Percentiles rank a stretch among this genome's conserved stretches.
Conservation (phyloP, 2,329 filamentous ascomycete species). For the Xenosphaeropsis pyriputrescens region DNA sequence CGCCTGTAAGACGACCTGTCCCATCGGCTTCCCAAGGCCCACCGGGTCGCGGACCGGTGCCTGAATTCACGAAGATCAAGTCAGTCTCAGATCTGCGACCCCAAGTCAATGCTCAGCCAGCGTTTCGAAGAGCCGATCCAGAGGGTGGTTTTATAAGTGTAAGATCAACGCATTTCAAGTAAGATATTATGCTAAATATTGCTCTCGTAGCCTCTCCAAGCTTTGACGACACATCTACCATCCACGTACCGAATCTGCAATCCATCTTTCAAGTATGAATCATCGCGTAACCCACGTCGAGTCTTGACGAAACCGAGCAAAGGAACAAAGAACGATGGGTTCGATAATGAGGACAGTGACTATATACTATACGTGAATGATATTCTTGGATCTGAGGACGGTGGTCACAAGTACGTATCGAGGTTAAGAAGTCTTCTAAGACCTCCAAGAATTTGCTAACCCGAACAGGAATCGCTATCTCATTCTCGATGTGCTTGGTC, state of each 20-base stretch:
- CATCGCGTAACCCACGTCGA: slow-evolving; percentile 85
- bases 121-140: slow-evolving; percentile 84
- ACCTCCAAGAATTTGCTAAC: slow-evolving; percentile 4
- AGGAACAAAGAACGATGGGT: slow-evolving; percentile 95
- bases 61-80: slow-evolving; percentile 72
- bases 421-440: slow-evolving; percentile 8
- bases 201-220: slow-evolving; percentile 66
- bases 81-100: slow-evolving; percentile 62
- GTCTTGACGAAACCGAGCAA: slow-evolving; percentile 98
- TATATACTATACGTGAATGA: slow-evolving; percentile 99
- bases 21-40: slow-evolving; percentile 27
- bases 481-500: slow-evolving; percentile 90
- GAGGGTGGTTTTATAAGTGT: slow-evolving; percentile 98
- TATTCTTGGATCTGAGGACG: slow-evolving; percentile 93
- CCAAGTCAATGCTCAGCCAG: slow-evolving; percentile 73
- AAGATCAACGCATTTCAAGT: slow-evolving; percentile 21
- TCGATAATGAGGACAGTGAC: slow-evolving; percentile 97
- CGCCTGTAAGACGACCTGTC: slow-evolving; percentile 34
- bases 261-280: slow-evolving; percentile 95
- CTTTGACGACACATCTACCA: slow-evolving; percentile 81
- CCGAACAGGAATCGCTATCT: slow-evolving; percentile 70
- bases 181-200: too few species aligned
- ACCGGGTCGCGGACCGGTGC: slow-evolving; percentile 53
- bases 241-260: slow-evolving; percentile 98
- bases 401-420: slow-evolving; percentile 72